A percentile compares a stretch with the other conserved stretches of the same genome.
Evolutionary conservation across 129 eudicot species (phyloP).

Genomic region (Saussurea involucrata): DNA sequence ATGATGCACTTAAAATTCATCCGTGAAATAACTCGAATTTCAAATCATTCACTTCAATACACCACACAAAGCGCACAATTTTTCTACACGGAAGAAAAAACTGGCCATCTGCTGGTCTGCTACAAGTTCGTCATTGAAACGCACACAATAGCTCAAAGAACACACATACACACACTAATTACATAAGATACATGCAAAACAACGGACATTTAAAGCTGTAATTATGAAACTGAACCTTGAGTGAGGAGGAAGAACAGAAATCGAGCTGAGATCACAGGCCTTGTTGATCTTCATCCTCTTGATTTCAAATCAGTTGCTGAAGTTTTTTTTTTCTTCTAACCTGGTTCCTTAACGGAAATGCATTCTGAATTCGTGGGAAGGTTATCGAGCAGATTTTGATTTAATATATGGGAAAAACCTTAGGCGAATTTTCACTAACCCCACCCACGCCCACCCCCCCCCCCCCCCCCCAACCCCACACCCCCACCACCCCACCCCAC

Average conservation of each 20-base stretch:
- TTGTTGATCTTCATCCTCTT: constrained; percentile 56
- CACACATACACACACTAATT: constrained; percentile 6
- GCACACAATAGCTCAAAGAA: constrained; percentile 9
- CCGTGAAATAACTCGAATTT: too few relatives aligned
- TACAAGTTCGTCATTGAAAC: neutral
- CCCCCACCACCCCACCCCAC: neutral
- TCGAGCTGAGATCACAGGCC: constrained; percentile 63
- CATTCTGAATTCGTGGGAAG: constrained; percentile 10
- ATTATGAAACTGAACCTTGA: constrained; percentile 35
- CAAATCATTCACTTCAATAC: too few relatives aligned
- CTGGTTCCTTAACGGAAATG: constrained; percentile 13
- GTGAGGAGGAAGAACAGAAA: constrained; percentile 69
- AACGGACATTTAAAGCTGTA: constrained; percentile 2
- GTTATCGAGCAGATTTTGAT: constrained; percentile 2
- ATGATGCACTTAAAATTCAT: neutral
- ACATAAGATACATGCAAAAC: constrained; percentile 8
- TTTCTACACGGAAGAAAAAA: neutral
- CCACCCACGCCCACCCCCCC: neutral
- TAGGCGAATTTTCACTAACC: neutral
- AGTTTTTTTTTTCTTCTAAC: neutral
- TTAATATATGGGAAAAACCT: neutral
- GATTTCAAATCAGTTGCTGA: constrained; percentile 16
- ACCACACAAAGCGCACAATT: neutral
- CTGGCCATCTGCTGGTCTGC: neutral
- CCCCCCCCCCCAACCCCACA: neutral